A percentile compares a stretch with the other conserved stretches of the same genome.
Evolutionary conservation across 306 rosid species (phyloP).

Genomic region (Prunus mume): DNA sequence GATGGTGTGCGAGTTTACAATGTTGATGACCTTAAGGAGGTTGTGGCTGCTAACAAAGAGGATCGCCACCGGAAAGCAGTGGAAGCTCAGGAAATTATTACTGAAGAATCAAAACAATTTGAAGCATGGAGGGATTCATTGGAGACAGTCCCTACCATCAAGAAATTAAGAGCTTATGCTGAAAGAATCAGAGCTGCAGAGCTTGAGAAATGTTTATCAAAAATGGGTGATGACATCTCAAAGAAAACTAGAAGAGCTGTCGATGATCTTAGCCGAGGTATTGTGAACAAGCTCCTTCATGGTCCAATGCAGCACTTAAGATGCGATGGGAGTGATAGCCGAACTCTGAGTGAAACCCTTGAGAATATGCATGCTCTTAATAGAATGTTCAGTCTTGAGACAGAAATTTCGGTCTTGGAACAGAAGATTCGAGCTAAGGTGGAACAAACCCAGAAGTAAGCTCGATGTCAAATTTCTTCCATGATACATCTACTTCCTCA

Average conservation of each 20-base stretch:
- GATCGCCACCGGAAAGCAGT: conserved; percentile 85
- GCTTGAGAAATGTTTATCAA: conserved; percentile 88
- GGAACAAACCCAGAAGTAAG: conserved; percentile 76
- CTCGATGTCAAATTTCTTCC: conserved; percentile 28
- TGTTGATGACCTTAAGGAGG: conserved; percentile 95
- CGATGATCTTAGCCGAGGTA: conserved; percentile 97
- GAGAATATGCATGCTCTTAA: conserved; percentile 98
- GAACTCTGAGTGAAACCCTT: conserved; percentile 84
- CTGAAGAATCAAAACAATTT: conserved; percentile 89
- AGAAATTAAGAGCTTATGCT: conserved; percentile 92
- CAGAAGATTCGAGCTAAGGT: conserved; percentile 95
- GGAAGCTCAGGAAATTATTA: conserved; percentile 91
- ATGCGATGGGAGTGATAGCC: conserved; percentile 93
- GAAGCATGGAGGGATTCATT: conserved; percentile 98
- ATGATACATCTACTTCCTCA: conserved; percentile 32
- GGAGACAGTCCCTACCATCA: conserved; percentile 97
- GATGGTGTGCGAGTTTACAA: conserved; percentile 67
- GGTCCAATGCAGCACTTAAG: conserved; percentile 99
- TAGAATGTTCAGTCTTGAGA: conserved; percentile 96
- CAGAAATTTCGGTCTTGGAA: conserved; percentile 85
- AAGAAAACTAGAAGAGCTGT: conserved; percentile 89
- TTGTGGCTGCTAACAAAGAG: conserved; percentile 98
- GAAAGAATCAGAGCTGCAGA: conserved; percentile 92
- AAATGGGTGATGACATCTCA: conserved; percentile 92
- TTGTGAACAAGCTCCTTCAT: conserved; percentile 93